A percentile compares a stretch with the other conserved stretches of the same genome.
phyloP scores from a whole-genome alignment of 257 asterid species.

The Rehmannia glutinosa region DNA sequence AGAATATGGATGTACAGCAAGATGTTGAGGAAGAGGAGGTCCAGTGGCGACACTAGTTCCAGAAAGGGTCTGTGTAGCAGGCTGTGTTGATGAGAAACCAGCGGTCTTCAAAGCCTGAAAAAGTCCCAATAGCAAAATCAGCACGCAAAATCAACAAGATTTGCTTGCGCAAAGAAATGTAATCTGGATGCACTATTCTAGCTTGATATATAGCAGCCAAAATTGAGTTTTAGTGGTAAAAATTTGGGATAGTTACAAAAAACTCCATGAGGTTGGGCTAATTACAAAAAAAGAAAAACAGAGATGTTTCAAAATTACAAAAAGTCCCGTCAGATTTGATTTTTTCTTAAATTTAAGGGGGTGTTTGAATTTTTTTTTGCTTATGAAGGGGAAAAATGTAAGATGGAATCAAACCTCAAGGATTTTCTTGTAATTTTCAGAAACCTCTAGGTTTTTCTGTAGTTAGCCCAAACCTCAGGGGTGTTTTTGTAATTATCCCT shows the following conservation, averaged over 20 bases:
- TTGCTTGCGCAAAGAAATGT: neutral
- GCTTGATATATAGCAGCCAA: neutral
- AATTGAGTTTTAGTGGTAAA: neutral
- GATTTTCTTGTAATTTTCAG: no score
- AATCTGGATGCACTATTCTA: neutral
- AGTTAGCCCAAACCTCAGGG: neutral
- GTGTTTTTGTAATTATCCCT: neutral
- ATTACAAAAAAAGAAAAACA: no score
- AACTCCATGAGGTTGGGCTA: no score
- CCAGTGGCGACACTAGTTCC: constrained; percentile 69
- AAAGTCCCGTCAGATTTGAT: neutral
- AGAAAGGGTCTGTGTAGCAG: constrained; percentile 46
- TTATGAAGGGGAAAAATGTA: no score
- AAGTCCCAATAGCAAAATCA: constrained; percentile 8
- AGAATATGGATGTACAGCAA: constrained; percentile 78
- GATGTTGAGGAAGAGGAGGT: constrained; percentile 76
- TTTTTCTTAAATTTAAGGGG: neutral
- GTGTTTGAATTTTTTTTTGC: neutral
- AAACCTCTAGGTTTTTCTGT: no score
- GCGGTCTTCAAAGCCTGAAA: constrained; percentile 61
- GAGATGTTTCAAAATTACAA: no score
- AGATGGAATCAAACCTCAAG: no score
- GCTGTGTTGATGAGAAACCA: constrained; percentile 54
- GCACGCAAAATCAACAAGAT: neutral
- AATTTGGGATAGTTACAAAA: no score